These are phyloP conservation scores for Aegilops tauschii DNA, from an alignment of 176 grass and related monocot genomes.

Conservation along the genomic window DNA sequence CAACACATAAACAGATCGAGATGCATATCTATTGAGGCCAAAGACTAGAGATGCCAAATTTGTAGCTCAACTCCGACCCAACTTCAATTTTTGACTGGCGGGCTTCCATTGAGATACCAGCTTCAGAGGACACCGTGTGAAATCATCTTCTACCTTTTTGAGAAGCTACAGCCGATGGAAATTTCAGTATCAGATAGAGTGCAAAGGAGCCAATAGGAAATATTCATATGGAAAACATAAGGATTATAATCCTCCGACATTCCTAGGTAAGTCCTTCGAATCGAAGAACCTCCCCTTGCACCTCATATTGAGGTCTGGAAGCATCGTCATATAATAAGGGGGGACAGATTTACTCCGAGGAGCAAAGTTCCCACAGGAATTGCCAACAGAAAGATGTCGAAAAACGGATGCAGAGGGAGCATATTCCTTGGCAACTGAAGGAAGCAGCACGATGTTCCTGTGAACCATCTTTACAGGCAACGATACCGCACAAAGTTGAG, in stretches of 20 bases:
- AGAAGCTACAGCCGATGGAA: neutral
- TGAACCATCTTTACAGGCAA: neutral
- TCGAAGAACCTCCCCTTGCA: neutral
- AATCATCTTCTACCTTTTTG: neutral
- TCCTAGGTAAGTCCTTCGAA: neutral
- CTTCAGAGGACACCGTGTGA: neutral
- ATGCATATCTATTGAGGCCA: neutral
- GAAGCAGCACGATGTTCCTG: neutral
- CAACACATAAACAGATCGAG: neutral
- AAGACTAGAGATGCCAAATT: neutral
- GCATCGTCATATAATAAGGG: neutral
- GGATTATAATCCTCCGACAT: neutral
- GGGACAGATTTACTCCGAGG: neutral
- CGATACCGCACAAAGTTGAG: conserved; percentile 1
- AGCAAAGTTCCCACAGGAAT: neutral
- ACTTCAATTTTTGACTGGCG: neutral
- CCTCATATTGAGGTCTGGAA: neutral
- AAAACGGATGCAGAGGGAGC: neutral
- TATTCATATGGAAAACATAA: neutral
- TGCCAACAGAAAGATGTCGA: neutral
- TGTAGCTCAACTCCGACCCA: neutral
- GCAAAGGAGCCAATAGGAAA: neutral
- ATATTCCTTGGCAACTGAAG: neutral
- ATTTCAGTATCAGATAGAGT: neutral
- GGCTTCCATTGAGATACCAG: neutral